Percentiles rank a stretch among this genome's conserved stretches.
phyloP scores from a whole-genome alignment of 2,329 filamentous ascomycete species.

The Phialophora macrospora region DNA sequence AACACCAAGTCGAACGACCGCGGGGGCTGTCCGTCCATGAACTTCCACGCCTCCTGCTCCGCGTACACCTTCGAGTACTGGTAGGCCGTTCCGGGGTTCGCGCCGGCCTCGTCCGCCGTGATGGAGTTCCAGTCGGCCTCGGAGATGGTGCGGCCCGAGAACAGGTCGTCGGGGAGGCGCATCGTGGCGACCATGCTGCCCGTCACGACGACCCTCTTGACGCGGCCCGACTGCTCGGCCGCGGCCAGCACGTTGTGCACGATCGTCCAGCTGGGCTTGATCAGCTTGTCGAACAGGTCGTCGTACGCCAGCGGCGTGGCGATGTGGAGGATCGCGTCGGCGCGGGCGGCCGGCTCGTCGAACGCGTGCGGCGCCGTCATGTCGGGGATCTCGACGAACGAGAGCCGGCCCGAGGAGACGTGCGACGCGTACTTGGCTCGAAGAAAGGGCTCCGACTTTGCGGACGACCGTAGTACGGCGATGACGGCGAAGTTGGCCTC shows the following conservation, averaged over 20 bases:
- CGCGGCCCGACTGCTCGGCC: constrained; percentile 7
- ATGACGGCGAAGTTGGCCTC: constrained; percentile 18
- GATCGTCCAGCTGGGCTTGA: constrained; percentile 22
- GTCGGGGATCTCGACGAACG: constrained; percentile 22
- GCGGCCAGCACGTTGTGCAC: constrained; percentile 21
- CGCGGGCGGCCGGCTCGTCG: constrained; percentile 12
- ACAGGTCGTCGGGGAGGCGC: constrained; percentile 10
- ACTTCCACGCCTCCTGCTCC: constrained; percentile 23
- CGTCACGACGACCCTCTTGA: constrained; percentile 21
- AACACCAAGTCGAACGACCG: constrained; percentile 17
- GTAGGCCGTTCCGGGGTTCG: constrained; percentile 16
- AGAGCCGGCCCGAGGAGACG: constrained; percentile 16
- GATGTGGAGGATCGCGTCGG: constrained; percentile 23
- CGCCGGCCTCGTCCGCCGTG: constrained; percentile 15
- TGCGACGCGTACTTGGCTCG: constrained; percentile 15
- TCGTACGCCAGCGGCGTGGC: constrained; percentile 23
- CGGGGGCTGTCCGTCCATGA: constrained; percentile 12
- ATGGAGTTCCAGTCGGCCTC: constrained; percentile 20
- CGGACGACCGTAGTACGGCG: constrained; percentile 14
- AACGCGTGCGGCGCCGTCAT: constrained; percentile 16
- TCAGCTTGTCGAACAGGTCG: constrained; percentile 18
- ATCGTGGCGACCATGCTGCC: constrained; percentile 20
- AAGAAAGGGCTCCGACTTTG: constrained; percentile 18
- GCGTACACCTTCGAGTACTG: constrained; percentile 22
- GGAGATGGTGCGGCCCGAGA: constrained; percentile 1